Base-by-base conservation (phyloP, 768 basidiomycete genomes). In the Jaapia argillacea region DNA sequence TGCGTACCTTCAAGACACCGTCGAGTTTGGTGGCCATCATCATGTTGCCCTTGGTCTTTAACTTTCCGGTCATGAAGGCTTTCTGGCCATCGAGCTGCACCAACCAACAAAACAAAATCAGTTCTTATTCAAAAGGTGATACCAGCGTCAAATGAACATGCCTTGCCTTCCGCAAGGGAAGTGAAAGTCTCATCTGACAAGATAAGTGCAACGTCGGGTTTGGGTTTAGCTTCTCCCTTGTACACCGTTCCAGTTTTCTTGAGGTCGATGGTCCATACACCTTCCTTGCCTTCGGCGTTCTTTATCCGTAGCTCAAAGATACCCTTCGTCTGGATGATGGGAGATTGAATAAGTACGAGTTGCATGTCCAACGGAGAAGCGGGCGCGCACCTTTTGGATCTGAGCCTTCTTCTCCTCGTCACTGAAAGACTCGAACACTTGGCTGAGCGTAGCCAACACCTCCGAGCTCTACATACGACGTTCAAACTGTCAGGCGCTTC, bases 11-110 rank as follows among this genome's bases (percentile, higher is more conserved):
- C 40, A 97, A 72, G 12, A 97, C 74, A 6, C 66, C 69, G 51
- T 85, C 83, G 26, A 96, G 84, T 62, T 94, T 97, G 21, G 89
- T 93, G 1, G 86, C 89, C 48, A 93, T 75, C 88, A 93, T 91
- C 63, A 92, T 79, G 65, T 91, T 92, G 44, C 89, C 90, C 59
- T 75, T 84, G 13, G 86, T 84, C 75, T 93, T 94, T 40, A 96
- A 75, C 57, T 87, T 86, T 23, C 92, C 92, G 5, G 85, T 87
- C 86, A 97, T 89, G 69, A 92, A 96, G 18, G 91, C 91, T 58
- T 91, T 92, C 64, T 96, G 92, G 16, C 88, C 91, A 53, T 86
- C 89, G 36, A 85, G 67, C 83, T 89, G 48, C 23, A 31, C 35
- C 14, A 26, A 24, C 5, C 36, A 16, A 10, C 10, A 10, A 10